Base-by-base conservation (phyloP, 148 eudicot genomes). In the Heliosperma pusillum region DNA sequence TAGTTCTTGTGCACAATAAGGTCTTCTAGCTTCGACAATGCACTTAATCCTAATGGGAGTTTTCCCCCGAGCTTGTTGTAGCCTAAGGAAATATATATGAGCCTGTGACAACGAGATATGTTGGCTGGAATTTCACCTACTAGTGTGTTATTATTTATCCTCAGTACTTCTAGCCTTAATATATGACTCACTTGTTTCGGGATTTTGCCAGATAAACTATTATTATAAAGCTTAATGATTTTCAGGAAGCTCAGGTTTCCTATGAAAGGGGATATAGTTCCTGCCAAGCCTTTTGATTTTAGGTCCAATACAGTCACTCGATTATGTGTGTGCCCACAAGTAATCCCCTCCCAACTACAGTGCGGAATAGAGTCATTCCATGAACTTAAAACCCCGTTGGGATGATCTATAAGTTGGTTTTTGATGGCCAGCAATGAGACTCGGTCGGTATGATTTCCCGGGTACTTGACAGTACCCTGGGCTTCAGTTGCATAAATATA, bases 341-440 rank as follows among this genome's bases (percentile, higher is more conserved):
- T 27, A 24, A 87, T 66, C 0, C 90, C 88, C 8, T 42, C 56
- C 88, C 88, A 83, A 2, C 11, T 16, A 76, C 90, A 87, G 33
- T 81, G 78, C 44, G 58, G 82, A 21, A 64, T 9, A 21, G 88
- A 83, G 55, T 71, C 56, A 47, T 85, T 85, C 90, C 90, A 87
- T 17, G 84, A 81, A 62, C 26, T 29, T 17, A 78, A 61, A 59
- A 74, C 68, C 7, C 75, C 66, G 0, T 53, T 9, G 1, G 82
- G 77, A 33, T 73, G 77, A 33, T 73, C 65, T 7, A 53, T 63
- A 4, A 81, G 60, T 10, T 69, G 1, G 85, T 71, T 76, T 76
- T 81, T 87, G 59, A 87, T 83, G 16, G 78, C 78, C 24, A 83
- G 60, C 72, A 87, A 79, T 33, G 87, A 83, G 77, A 67, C 50